Evolutionary conservation across 2,329 filamentous ascomycete genomes (phyloP).

Genomic region (Clonostachys rhizophaga): DNA sequence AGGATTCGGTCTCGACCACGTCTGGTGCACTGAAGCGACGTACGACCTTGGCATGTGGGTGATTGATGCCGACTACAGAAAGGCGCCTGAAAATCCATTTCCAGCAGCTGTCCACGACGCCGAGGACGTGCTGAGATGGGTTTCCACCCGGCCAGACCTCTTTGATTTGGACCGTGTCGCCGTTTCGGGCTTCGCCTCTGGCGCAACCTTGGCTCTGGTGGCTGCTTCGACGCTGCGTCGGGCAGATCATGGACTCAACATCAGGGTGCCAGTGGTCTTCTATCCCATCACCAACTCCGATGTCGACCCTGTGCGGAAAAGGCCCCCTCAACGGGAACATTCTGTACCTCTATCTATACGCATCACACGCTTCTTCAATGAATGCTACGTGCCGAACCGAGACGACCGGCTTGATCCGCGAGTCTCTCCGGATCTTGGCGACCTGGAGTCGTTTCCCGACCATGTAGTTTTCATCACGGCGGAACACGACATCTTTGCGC

Average conservation of each 20-base stretch:
- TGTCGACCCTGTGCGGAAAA: not conserved
- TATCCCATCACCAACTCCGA: not conserved
- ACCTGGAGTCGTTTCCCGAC: too few species aligned
- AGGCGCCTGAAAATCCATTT: constrained; percentile 31
- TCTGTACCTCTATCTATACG: too few species aligned
- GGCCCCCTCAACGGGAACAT: too few species aligned
- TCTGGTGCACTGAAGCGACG: constrained; percentile 25
- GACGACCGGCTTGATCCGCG: too few species aligned
- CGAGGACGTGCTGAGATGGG: constrained; percentile 27
- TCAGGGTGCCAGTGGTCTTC: constrained; percentile 13
- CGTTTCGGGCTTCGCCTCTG: constrained; percentile 39
- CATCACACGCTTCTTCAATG: too few species aligned
- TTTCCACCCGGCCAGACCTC: constrained; percentile 12
- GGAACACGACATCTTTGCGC: too few species aligned
- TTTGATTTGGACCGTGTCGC: constrained; percentile 29
- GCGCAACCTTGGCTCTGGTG: constrained; percentile 35
- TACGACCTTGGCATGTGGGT: constrained; percentile 13
- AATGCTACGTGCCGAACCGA: too few species aligned
- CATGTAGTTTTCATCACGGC: too few species aligned
- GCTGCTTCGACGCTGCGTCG: constrained; percentile 17
- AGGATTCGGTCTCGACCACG: constrained; percentile 29
- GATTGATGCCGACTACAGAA: constrained; percentile 29
- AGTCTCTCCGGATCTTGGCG: too few species aligned
- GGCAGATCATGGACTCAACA: constrained; percentile 30
- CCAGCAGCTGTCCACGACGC: constrained; percentile 22